phyloP scores from a whole-genome alignment of 345 rosid genomes.

The Leavenworthia alabamica region DNA sequence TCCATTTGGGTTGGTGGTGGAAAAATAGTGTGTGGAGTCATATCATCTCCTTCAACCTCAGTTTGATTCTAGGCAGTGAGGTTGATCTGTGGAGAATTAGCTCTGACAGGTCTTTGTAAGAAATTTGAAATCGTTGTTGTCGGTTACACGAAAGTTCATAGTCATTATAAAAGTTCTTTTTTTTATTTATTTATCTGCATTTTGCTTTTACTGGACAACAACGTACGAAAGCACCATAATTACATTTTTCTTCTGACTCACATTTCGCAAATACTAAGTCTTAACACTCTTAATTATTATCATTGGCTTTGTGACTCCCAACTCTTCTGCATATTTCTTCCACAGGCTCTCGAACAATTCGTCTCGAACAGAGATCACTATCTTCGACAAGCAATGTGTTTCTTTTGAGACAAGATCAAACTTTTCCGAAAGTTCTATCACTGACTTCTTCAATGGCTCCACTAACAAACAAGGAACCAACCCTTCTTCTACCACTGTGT shows the following conservation, averaged over 20 bases:
- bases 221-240: neutral
- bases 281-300: neutral
- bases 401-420: constrained; percentile 52
- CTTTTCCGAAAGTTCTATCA: constrained; percentile 49
- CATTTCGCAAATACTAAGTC: constrained; percentile 16
- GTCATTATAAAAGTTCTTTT: too few relatives aligned
- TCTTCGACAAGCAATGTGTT: constrained; percentile 50
- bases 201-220: neutral
- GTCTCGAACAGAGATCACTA: constrained; percentile 61
- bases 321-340: constrained; percentile 26
- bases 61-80: too few relatives aligned
- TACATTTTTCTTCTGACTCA: constrained; percentile 1
- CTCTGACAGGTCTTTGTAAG: too few relatives aligned
- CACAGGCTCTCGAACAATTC: constrained; percentile 65
- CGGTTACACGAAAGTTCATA: neutral
- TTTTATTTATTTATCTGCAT: neutral
- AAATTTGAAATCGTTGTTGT: neutral
- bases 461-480: constrained; percentile 25
- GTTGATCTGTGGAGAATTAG: too few relatives aligned
- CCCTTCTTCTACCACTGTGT: constrained; percentile 44
- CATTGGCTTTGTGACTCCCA: constrained; percentile 7
- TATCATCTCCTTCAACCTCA: too few relatives aligned
- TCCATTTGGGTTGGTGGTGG: too few relatives aligned
- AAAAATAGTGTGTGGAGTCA: too few relatives aligned
- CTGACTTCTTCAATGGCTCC: constrained; percentile 34